phyloP scores from a whole-genome alignment of 371 early-diverging fungal genomes.

The Mucor racemosus region DNA sequence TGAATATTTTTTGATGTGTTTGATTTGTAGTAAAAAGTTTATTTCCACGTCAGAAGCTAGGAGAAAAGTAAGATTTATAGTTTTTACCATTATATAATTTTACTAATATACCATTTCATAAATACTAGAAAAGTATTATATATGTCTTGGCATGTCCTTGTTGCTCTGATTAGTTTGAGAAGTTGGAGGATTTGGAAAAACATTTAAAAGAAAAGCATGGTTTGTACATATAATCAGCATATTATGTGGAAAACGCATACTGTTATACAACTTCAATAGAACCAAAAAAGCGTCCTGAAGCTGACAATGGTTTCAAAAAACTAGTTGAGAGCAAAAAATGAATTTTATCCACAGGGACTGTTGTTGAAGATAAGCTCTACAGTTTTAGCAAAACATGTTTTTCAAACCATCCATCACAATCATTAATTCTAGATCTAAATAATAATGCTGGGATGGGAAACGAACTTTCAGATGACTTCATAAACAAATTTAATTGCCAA shows the following conservation, averaged over 20 bases:
- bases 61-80: too few relatives aligned
- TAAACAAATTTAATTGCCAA: slow-evolving; percentile 29
- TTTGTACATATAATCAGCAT: slow-evolving; percentile 9
- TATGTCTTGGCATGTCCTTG: slow-evolving; percentile 9
- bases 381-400: slow-evolving; percentile 27
- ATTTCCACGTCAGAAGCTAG: too few relatives aligned
- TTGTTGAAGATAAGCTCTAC: neutral
- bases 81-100: neutral
- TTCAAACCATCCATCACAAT: slow-evolving; percentile 24
- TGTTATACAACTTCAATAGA: slow-evolving; percentile 16
- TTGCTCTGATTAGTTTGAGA: slow-evolving; percentile 13
- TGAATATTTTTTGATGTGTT: too few relatives aligned
- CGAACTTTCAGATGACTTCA: slow-evolving; percentile 24
- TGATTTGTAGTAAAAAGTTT: too few relatives aligned
- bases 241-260: slow-evolving; percentile 9
- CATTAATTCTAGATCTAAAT: slow-evolving; percentile 25
- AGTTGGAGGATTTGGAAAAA: neutral
- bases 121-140: slow-evolving; percentile 9
- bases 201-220: slow-evolving; percentile 17
- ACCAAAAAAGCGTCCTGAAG: slow-evolving; percentile 13
- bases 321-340: slow-evolving; percentile 7
- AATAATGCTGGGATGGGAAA: slow-evolving; percentile 23
- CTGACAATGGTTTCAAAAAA: slow-evolving; percentile 19
- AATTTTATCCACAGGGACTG: slow-evolving; percentile 21
- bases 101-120: slow-evolving; percentile 9